Conservation (phyloP, 257 asterid species). For the Perilla frutescens region DNA sequence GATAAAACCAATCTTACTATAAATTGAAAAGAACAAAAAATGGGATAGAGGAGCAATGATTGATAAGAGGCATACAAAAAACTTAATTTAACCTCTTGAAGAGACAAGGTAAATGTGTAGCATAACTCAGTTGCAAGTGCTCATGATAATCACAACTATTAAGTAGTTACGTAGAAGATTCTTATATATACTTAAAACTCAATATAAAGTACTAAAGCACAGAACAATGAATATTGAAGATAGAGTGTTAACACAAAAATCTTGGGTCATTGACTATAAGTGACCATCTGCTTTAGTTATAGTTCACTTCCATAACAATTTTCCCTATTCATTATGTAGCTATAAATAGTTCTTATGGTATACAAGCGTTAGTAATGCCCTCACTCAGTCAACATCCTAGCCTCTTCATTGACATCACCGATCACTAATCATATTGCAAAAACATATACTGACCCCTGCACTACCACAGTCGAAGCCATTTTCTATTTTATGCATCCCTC, state of each 20-base stretch:
- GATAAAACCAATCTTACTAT: neutral
- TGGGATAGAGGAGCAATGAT: neutral
- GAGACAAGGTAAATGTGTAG: neutral
- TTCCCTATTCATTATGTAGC: neutral
- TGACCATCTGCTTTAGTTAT: neutral
- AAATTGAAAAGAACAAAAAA: neutral
- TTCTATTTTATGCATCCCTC: neutral
- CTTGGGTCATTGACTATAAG: neutral
- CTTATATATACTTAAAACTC: neutral
- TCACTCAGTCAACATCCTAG: neutral
- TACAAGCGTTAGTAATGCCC: conserved; percentile 19
- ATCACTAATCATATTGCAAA: neutral
- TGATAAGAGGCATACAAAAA: neutral
- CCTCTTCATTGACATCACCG: neutral
- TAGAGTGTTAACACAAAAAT: neutral
- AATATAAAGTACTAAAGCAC: conserved; percentile 4
- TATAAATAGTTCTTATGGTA: neutral
- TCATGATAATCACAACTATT: neutral
- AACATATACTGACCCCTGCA: neutral
- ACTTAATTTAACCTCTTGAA: neutral
- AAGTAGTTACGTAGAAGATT: neutral
- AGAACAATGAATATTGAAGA: neutral
- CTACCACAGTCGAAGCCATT: conserved; percentile 4
- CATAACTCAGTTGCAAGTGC: conserved; percentile 5
- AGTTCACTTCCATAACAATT: neutral